These are phyloP conservation scores for Pholiota conissans DNA, from an alignment of 768 basidiomycete species.

Conservation along the genomic window DNA sequence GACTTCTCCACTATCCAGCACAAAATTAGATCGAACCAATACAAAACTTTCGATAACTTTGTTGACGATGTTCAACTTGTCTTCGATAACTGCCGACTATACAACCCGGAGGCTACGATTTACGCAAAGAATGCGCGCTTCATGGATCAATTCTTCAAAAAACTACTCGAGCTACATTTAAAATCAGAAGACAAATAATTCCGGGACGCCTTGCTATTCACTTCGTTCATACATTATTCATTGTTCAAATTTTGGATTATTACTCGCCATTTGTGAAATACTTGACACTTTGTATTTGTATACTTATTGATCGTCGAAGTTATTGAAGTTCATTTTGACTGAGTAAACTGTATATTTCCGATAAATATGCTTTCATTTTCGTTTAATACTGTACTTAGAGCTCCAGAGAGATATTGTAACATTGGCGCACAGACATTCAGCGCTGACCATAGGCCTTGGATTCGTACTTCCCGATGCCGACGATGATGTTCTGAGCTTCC, in stretches of 20 bases:
- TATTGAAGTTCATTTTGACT: too few species aligned
- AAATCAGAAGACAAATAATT: conserved; percentile 28
- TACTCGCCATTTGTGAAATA: not conserved
- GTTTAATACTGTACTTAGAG: not conserved
- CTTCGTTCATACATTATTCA: conserved; percentile 3
- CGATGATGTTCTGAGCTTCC: conserved; percentile 79
- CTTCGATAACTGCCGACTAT: conserved; percentile 85
- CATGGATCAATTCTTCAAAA: conserved; percentile 77
- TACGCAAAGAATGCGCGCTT: conserved; percentile 85
- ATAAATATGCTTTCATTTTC: not conserved
- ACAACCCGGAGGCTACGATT: conserved; percentile 79
- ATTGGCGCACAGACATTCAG: conserved; percentile 22
- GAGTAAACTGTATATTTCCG: not conserved
- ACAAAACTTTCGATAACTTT: conserved; percentile 72
- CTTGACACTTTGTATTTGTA: conserved; percentile 9
- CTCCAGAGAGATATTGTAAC: not conserved
- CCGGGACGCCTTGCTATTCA: not conserved
- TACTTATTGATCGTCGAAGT: not conserved
- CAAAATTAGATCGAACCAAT: conserved; percentile 89
- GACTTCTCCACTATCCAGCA: conserved; percentile 87
- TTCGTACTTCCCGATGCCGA: conserved; percentile 57
- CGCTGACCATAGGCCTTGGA: conserved; percentile 54
- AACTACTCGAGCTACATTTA: conserved; percentile 36
- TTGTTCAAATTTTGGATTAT: not conserved
- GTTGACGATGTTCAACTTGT: conserved; percentile 79